These are phyloP conservation scores for Sporisorium exsertum DNA, from an alignment of 1,284 basidiomycete genomes.

Conservation along the genomic window DNA sequence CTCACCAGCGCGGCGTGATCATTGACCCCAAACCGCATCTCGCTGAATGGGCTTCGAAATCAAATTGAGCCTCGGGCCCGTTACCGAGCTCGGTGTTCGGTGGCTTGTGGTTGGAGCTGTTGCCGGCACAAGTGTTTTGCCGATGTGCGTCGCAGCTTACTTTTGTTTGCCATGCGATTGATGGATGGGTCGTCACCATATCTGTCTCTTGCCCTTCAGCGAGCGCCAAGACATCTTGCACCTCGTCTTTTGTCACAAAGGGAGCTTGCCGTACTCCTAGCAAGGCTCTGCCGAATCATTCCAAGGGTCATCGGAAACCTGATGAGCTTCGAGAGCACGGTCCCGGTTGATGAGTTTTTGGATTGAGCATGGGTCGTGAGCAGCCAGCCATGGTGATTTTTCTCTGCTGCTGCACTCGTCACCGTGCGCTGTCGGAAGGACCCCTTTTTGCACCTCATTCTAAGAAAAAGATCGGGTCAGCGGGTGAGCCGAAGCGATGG, in stretches of 20 bases:
- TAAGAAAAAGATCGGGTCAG: conserved; percentile 6
- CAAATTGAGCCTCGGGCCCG: background rate
- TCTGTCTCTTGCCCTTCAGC: background rate
- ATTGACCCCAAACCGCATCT: background rate
- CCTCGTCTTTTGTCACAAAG: too few relatives aligned
- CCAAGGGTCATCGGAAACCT: background rate
- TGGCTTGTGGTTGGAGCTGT: too few relatives aligned
- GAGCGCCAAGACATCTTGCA: background rate
- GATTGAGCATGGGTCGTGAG: too few relatives aligned
- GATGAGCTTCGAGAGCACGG: background rate
- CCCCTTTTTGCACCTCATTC: too few relatives aligned
- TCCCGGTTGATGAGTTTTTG: background rate
- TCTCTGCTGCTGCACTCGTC: conserved; percentile 3
- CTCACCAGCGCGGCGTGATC: background rate
- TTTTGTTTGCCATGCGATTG: background rate
- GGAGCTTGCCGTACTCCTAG: too few relatives aligned
- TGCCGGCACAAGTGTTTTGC: too few relatives aligned
- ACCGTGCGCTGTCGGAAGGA: conserved; percentile 11
- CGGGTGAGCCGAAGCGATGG: too few relatives aligned
- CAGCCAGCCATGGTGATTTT: too few relatives aligned
- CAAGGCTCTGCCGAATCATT: too few relatives aligned
- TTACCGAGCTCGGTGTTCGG: background rate
- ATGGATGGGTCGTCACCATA: background rate
- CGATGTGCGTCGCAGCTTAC: background rate
- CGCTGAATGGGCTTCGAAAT: background rate